These are phyloP conservation scores for Pseudocercospora macadamiae DNA, from an alignment of 2,329 filamentous ascomycete genomes.

Conservation along the genomic window DNA sequence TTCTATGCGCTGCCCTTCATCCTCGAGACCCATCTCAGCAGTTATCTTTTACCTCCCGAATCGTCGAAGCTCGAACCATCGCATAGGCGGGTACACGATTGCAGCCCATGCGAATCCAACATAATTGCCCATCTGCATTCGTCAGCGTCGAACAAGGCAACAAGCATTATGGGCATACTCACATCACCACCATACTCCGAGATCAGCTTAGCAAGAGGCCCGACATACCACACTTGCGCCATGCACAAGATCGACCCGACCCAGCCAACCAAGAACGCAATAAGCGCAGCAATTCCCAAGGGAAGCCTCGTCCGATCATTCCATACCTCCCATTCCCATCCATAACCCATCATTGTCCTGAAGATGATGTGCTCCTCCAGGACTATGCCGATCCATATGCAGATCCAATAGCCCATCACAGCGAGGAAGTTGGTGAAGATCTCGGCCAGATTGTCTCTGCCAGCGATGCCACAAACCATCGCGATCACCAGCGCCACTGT, in stretches of 20 bases:
- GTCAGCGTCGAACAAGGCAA: constrained; percentile 7
- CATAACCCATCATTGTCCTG: constrained; percentile 48
- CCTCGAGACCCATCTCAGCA: neutral
- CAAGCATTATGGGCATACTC: constrained; percentile 38
- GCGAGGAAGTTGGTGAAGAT: constrained; percentile 72
- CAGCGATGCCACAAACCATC: constrained; percentile 66
- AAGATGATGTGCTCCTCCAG: constrained; percentile 67
- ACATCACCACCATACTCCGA: constrained; percentile 63
- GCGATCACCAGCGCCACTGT: constrained; percentile 64
- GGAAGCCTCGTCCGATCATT: constrained; percentile 62
- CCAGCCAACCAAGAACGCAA: constrained; percentile 67
- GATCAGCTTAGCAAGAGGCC: constrained; percentile 61
- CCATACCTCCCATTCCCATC: constrained; percentile 66
- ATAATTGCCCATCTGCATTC: constrained; percentile 57
- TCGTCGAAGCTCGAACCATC: constrained; percentile 55
- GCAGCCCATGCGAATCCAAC: constrained; percentile 64
- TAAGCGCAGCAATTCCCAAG: constrained; percentile 62
- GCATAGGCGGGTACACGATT: constrained; percentile 58
- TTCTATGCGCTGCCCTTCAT: neutral
- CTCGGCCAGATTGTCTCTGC: constrained; percentile 61
- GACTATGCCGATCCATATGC: constrained; percentile 66
- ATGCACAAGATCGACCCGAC: constrained; percentile 67
- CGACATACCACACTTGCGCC: constrained; percentile 71
- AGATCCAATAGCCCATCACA: constrained; percentile 72
- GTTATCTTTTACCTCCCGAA: constrained; percentile 47